Conservation (phyloP, 129 eudicot species). For the Cynara cardunculus region DNA sequence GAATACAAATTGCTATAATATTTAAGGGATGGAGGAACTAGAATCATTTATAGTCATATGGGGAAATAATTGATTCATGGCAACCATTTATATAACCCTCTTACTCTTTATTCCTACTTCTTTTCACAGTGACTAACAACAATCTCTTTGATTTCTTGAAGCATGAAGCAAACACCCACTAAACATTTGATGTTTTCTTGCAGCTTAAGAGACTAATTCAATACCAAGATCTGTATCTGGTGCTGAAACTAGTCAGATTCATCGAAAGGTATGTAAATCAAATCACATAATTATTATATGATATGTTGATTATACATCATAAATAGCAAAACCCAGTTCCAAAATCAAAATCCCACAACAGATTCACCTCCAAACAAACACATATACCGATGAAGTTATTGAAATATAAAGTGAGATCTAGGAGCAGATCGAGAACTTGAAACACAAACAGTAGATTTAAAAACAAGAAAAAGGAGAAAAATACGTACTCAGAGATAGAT, state of each 20-base stretch:
- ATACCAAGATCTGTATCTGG: constrained; percentile 1
- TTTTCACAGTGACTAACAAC: not conserved
- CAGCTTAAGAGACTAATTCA: not conserved
- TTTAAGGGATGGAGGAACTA: not conserved
- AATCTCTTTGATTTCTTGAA: not conserved
- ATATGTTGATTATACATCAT: not conserved
- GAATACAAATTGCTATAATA: not conserved
- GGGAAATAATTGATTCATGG: not conserved
- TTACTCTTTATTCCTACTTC: not conserved
- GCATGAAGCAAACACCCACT: not conserved
- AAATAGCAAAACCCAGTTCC: not conserved
- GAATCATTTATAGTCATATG: not conserved
- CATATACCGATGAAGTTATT: not conserved
- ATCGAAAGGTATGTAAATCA: not conserved
- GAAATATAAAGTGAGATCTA: constrained; percentile 11
- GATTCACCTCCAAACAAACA: constrained; percentile 12
- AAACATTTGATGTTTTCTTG: not conserved
- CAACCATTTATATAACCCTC: not conserved
- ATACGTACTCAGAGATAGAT: not conserved
- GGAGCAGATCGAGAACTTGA: not conserved
- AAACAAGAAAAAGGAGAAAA: not conserved
- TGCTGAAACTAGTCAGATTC: not conserved
- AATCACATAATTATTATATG: not conserved
- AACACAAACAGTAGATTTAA: not conserved
- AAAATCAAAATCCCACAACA: not conserved